A percentile compares a stretch with the other conserved stretches of the same genome.
These are phyloP conservation scores for Hypoxylon trugodes DNA, from an alignment of 495 filamentous ascomycete genomes.

Conservation along the genomic window DNA sequence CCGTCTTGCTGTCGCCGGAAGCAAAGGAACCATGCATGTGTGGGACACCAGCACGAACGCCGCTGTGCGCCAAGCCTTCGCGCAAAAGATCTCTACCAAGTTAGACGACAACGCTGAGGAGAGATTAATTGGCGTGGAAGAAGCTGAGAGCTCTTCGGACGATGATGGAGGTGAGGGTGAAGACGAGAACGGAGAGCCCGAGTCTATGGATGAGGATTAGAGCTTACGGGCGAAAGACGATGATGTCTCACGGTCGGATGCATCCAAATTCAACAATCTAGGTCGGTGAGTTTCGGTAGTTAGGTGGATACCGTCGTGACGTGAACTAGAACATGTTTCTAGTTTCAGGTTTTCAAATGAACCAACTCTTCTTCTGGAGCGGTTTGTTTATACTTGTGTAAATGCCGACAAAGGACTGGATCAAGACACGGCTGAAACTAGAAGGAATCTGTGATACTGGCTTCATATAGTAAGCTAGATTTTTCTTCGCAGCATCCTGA, in stretches of 20 bases:
- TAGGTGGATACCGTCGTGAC: slow-evolving; percentile 2
- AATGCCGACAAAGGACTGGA: slow-evolving; percentile 2
- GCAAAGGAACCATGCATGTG: slow-evolving; percentile 90
- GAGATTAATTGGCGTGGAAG: slow-evolving; percentile 74
- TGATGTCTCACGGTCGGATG: slow-evolving; percentile 27
- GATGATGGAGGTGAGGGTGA: slow-evolving; percentile 64
- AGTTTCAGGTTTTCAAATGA: slow-evolving; percentile 27
- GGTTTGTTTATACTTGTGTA: slow-evolving; percentile 16
- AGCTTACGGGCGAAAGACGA: not conserved
- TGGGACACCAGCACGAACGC: slow-evolving; percentile 98
- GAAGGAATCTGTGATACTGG: slow-evolving; percentile 14
- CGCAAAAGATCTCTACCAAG: slow-evolving; percentile 65
- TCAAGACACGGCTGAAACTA: slow-evolving; percentile 17
- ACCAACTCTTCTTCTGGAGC: not conserved
- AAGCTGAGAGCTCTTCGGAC: slow-evolving; percentile 67
- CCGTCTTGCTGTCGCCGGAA: slow-evolving; percentile 89
- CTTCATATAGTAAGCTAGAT: not conserved
- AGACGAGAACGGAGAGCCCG: slow-evolving; percentile 69
- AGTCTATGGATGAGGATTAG: slow-evolving; percentile 91
- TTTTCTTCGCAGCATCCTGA: not conserved
- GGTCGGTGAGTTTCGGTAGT: too few species aligned
- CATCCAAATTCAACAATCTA: slow-evolving; percentile 6
- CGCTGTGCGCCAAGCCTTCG: slow-evolving; percentile 88
- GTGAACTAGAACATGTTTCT: slow-evolving; percentile 25
- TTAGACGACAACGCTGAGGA: slow-evolving; percentile 74